phyloP scores from a whole-genome alignment of 139 green algal genomes.

The Medakamo hakoo region DNA sequence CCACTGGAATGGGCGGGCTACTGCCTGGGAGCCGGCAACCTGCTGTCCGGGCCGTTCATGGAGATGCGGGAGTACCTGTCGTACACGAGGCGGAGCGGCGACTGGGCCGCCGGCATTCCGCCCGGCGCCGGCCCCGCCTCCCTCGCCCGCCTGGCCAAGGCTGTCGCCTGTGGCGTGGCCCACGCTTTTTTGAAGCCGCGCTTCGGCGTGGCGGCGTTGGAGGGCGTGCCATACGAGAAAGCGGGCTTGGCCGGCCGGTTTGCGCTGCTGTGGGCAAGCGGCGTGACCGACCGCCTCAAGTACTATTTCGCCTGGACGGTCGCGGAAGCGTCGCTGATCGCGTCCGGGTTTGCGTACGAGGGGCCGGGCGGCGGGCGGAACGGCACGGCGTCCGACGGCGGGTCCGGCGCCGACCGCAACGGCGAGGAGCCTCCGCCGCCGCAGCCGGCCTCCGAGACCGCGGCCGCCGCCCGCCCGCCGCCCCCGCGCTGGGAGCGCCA shows the following conservation, averaged over 20 bases:
- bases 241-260: slow-evolving; percentile 3
- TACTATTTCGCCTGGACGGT: slow-evolving; percentile 31
- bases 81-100: slow-evolving; percentile 39
- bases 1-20: slow-evolving; percentile 53
- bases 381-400: slow-evolving; percentile 6
- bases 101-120: no score
- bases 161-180: slow-evolving; percentile 18
- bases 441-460: background rate
- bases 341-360: slow-evolving; percentile 55
- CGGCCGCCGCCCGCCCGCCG: background rate
- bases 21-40: slow-evolving; percentile 59
- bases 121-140: background rate
- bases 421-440: background rate
- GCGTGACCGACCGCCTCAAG: slow-evolving; percentile 18
- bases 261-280: slow-evolving; percentile 11
- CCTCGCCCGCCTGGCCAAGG: slow-evolving; percentile 25
- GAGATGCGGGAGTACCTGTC: slow-evolving; percentile 59
- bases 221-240: background rate
- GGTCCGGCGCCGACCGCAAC: background rate
- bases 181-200: slow-evolving; percentile 9
- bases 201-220: slow-evolving; percentile 3
- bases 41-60: slow-evolving; percentile 63
- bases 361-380: slow-evolving; percentile 10
- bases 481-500: slow-evolving; percentile 42
- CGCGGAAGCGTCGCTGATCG: slow-evolving; percentile 38